These are phyloP conservation scores for Hyphochytrium catenoides DNA, from an alignment of 352 stramenopile species.

Conservation along the genomic window DNA sequence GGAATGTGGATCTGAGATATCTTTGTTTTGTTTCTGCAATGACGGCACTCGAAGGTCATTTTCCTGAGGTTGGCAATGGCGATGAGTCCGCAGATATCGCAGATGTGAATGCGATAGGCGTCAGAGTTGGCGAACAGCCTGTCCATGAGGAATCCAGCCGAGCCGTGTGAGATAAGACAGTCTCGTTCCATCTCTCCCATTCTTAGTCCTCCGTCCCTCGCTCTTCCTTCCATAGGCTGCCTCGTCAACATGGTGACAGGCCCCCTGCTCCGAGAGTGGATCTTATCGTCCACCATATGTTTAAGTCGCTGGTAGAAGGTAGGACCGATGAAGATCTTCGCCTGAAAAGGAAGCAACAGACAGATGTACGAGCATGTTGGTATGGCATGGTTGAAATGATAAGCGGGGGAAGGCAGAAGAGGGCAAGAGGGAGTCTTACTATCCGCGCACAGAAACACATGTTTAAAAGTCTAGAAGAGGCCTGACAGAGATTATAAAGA, in stretches of 20 bases:
- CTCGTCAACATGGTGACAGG: conserved; percentile 94
- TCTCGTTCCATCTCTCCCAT: conserved; percentile 99
- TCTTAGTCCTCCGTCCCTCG: conserved; percentile 89
- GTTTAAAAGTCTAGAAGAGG: no score
- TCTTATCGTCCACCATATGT: conserved; percentile 99
- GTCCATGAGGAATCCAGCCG: conserved; percentile 97
- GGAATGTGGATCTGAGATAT: conserved; percentile 92
- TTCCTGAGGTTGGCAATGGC: conserved; percentile 96
- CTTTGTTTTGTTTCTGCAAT: conserved; percentile 78
- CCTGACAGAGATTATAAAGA: no score
- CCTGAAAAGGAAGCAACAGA: conserved; percentile 70
- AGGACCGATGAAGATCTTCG: conserved; percentile 96
- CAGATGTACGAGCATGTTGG: no score
- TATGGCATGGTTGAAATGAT: no score
- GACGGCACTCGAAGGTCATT: conserved; percentile 94
- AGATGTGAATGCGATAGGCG: conserved; percentile 96
- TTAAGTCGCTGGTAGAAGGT: conserved; percentile 99
- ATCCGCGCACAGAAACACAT: no score
- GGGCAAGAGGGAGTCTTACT: no score
- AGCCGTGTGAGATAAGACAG: conserved; percentile 97
- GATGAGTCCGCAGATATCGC: conserved; percentile 94
- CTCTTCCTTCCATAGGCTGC: conserved; percentile 96
- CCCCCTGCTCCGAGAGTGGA: conserved; percentile 81
- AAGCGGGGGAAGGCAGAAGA: no score
- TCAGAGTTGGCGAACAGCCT: conserved; percentile 98